These are phyloP conservation scores for Cercis canadensis DNA, from an alignment of 306 rosid species.

Conservation along the genomic window DNA sequence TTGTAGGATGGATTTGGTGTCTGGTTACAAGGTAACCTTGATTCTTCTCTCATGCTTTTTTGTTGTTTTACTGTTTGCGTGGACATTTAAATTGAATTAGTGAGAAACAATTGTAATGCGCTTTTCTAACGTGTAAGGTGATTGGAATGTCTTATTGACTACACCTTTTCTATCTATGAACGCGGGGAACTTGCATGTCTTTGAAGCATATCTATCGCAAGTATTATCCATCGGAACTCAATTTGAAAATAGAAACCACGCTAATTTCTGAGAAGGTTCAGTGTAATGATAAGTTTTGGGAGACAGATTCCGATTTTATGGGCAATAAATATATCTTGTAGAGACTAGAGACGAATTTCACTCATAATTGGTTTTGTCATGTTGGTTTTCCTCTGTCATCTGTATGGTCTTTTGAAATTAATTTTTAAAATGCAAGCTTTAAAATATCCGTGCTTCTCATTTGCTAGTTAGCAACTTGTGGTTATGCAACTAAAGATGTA, in stretches of 20 bases:
- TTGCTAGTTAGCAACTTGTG: slow-evolving; percentile 22
- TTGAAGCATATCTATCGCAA: neutral
- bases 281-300: neutral
- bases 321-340: neutral
- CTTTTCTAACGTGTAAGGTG: neutral
- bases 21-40: slow-evolving; percentile 84
- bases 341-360: neutral
- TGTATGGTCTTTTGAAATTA: slow-evolving; percentile 3
- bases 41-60: neutral
- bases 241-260: neutral
- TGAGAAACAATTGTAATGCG: neutral
- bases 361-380: neutral
- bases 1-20: slow-evolving; percentile 85
- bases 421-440: slow-evolving; percentile 11
- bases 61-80: neutral
- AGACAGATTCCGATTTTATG: neutral
- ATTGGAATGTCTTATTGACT: neutral
- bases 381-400: neutral
- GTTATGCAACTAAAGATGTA: neutral
- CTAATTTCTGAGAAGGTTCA: neutral
- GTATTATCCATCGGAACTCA: neutral
- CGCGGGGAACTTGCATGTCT: neutral
- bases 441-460: slow-evolving; percentile 11
- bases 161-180: neutral
- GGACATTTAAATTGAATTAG: neutral